Conservation (phyloP, 768 basidiomycete genomes). For the Lepiota brunneoincarnata region DNA sequence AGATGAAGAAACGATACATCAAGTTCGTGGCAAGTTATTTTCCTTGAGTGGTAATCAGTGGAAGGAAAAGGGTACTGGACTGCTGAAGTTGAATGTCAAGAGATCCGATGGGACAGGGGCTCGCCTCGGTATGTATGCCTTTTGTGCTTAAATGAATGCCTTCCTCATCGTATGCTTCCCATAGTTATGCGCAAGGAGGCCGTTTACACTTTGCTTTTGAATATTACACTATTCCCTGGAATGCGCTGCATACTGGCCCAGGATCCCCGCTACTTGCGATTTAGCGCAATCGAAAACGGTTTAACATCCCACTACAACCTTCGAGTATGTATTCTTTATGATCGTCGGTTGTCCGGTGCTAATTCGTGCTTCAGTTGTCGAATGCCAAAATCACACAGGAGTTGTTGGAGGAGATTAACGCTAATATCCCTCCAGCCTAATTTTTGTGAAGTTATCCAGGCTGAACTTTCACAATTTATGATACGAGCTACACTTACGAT, state of each 20-base stretch:
- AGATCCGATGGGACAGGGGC: constrained; percentile 62
- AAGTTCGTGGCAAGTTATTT: constrained; percentile 77
- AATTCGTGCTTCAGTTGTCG: constrained; percentile 41
- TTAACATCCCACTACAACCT: constrained; percentile 70
- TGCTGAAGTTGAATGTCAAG: constrained; percentile 68
- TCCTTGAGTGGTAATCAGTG: constrained; percentile 58
- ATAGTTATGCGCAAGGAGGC: constrained; percentile 87
- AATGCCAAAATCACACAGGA: constrained; percentile 72
- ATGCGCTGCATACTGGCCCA: constrained; percentile 73
- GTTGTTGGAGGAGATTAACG: constrained; percentile 55
- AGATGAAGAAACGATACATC: constrained; percentile 73
- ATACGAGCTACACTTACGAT: constrained; percentile 9
- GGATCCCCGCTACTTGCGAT: constrained; percentile 76
- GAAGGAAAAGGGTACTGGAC: constrained; percentile 78
- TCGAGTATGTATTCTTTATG: constrained; percentile 44
- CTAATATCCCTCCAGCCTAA: constrained; percentile 43
- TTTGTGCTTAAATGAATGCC: background rate
- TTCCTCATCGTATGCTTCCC: constrained; percentile 6
- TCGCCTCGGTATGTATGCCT: constrained; percentile 53
- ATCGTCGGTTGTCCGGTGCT: constrained; percentile 11
- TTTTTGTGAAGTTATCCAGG: background rate
- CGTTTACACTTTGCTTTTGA: constrained; percentile 70
- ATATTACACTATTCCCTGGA: constrained; percentile 73
- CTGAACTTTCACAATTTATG: constrained; percentile 2
- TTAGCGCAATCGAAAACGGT: constrained; percentile 67